These are phyloP conservation scores for Metarhizium album DNA, from an alignment of 2,329 filamentous ascomycete species.

Conservation along the genomic window DNA sequence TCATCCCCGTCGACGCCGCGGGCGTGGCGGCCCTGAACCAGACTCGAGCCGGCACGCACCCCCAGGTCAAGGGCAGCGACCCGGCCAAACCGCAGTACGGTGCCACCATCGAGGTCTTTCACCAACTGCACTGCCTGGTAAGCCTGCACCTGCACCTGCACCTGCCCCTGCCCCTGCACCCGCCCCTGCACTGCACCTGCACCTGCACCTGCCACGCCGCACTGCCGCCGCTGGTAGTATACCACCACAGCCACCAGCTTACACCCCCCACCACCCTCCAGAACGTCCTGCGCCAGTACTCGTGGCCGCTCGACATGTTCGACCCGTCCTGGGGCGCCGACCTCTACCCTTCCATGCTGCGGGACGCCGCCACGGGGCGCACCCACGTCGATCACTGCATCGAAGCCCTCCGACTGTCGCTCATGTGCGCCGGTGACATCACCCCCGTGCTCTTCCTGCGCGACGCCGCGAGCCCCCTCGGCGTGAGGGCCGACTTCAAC, in stretches of 20 bases:
- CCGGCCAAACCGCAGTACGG: background rate
- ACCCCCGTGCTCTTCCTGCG: background rate
- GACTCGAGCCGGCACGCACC: background rate
- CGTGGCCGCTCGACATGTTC: background rate
- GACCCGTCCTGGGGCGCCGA: background rate
- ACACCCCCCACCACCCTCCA: background rate
- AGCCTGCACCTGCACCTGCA: background rate
- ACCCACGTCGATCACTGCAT: background rate
- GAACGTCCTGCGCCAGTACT: background rate
- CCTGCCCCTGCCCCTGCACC: no score
- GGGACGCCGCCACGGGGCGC: background rate
- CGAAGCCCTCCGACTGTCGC: background rate
- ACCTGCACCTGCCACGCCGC: no score
- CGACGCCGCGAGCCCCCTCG: background rate
- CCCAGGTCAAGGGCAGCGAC: background rate
- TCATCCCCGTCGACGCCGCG: background rate
- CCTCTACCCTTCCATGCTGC: background rate
- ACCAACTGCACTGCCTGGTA: slow-evolving; percentile 2
- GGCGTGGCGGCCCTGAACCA: background rate
- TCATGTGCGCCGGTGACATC: background rate
- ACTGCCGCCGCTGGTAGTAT: no score
- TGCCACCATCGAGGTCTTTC: background rate
- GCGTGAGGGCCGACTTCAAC: background rate
- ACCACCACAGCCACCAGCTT: no score
- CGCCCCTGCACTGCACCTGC: no score